phyloP scores from a whole-genome alignment of 2,329 filamentous ascomycete species.

The Epichloe elymi region DNA sequence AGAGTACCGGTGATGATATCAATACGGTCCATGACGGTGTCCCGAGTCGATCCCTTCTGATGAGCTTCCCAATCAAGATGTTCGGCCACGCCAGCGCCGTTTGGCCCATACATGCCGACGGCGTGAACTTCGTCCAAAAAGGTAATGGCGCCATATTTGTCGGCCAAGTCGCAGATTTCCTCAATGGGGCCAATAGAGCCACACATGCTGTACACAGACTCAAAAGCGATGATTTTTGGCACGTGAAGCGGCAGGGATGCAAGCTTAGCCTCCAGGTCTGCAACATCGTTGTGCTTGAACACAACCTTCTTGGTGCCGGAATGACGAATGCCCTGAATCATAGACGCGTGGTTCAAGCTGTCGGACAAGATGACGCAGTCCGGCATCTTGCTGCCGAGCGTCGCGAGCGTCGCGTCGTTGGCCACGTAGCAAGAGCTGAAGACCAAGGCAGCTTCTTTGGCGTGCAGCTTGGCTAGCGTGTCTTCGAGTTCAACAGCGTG shows the following conservation, averaged over 20 bases:
- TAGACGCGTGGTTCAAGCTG: constrained; percentile 93
- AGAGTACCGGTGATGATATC: constrained; percentile 97
- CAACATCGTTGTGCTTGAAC: constrained; percentile 97
- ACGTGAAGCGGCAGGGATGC: constrained; percentile 71
- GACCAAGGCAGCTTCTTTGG: constrained; percentile 82
- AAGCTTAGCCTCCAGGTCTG: constrained; percentile 82
- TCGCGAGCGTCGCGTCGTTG: constrained; percentile 93
- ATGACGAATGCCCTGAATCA: constrained; percentile 98
- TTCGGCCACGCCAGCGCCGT: constrained; percentile 90
- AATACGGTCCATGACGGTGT: constrained; percentile 87
- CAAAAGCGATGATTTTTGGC: constrained; percentile 97
- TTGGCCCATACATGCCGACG: constrained; percentile 96
- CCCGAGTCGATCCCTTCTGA: constrained; percentile 55
- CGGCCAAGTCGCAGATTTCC: constrained; percentile 87
- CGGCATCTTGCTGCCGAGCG: constrained; percentile 90
- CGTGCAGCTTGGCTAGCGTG: constrained; percentile 74
- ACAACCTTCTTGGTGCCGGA: constrained; percentile 95
- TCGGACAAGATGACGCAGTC: constrained; percentile 97
- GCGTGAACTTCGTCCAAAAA: constrained; percentile 98
- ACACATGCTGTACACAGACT: constrained; percentile 99
- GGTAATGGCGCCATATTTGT: constrained; percentile 95
- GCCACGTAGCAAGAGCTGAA: constrained; percentile 98
- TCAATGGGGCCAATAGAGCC: constrained; percentile 93
- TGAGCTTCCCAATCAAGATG: constrained; percentile 92
- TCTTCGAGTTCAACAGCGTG: constrained; percentile 78